Evolutionary conservation across 2,329 filamentous ascomycete genomes (phyloP), one percentile per base, ranked within the genome.

Genomic region (Fusarium illudens): DNA sequence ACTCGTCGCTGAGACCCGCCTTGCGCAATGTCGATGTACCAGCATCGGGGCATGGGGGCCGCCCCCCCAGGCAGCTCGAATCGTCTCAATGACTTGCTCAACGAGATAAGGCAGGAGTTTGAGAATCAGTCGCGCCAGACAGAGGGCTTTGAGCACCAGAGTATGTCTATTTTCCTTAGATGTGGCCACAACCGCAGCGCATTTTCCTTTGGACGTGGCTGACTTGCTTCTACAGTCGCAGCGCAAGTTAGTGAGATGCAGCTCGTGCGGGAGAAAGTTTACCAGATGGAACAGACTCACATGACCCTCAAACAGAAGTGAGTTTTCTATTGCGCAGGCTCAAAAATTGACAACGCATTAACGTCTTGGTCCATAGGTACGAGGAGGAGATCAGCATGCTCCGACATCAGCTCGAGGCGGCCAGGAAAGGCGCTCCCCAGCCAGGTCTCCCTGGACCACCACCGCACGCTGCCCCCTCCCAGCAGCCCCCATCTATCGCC

Each of bases 181-280:
- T 20, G 7, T 13, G 9, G 44, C 17, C 10, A 15, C 4, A 20
- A 3, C 17, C 27, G 27, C 15, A 49, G 32, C 57, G 62, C 55
- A 54, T 64, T 46, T 42, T 57, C 34, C 55, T 29, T 58, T 58
- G 19, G 48, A 25, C n/a, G 63, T 54, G 49, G 52, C 73, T 76
- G 76, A 70, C 62, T 62, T 36, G 60, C 29, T 52, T 58, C 59
- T 73, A 71, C 79, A 97, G 96, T 98, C 77, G 90, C 92, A 61
- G 88, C 90, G 51, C 96, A 99, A 79, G 91, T 97, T 69, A 91
- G 95, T 75, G 96, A 99, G 82, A 96, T 98, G 87, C 93, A 97
- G 78, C 87, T 97, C 75, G 93, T 99, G 51, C 87, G 94, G 67
- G 91, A 94, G 77, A 97, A 97, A 81, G 93, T 99, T 63, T 97